A percentile compares a stretch with the other conserved stretches of the same genome.
Evolutionary conservation across 2,329 filamentous ascomycete species (phyloP).

Genomic region (Colletotrichum aenigma): DNA sequence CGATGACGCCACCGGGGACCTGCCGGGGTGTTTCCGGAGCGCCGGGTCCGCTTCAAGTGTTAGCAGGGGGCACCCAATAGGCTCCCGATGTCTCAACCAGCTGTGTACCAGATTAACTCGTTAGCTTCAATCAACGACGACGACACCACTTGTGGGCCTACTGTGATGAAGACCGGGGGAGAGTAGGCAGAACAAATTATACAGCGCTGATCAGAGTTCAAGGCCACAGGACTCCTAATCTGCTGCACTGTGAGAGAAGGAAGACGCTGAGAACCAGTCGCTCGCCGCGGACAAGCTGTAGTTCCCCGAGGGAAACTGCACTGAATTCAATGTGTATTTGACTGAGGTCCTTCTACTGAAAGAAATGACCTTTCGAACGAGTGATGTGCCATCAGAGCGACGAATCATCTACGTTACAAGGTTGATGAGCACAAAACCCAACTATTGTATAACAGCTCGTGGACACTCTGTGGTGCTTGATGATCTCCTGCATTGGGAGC

Average conservation of each 20-base stretch:
- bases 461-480: background rate
- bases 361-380: background rate
- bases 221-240: background rate
- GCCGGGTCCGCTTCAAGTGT: background rate
- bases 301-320: background rate
- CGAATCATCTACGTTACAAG: background rate
- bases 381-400: background rate
- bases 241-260: background rate
- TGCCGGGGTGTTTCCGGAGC: background rate
- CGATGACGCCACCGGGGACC: constrained; percentile 5
- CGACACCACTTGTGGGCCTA: background rate
- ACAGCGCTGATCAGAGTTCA: background rate
- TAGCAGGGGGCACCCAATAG: background rate
- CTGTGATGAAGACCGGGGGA: background rate
- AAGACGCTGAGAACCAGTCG: background rate
- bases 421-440: background rate
- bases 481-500: background rate
- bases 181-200: background rate
- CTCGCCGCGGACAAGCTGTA: background rate
- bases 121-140: background rate
- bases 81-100: background rate
- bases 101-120: background rate
- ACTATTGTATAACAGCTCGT: background rate
- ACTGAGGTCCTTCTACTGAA: background rate
- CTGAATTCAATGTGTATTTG: background rate